A percentile compares a stretch with the other conserved stretches of the same genome.
These are phyloP conservation scores for Aspergillus unguis DNA, from an alignment of 2,329 filamentous ascomycete genomes.

Conservation along the genomic window DNA sequence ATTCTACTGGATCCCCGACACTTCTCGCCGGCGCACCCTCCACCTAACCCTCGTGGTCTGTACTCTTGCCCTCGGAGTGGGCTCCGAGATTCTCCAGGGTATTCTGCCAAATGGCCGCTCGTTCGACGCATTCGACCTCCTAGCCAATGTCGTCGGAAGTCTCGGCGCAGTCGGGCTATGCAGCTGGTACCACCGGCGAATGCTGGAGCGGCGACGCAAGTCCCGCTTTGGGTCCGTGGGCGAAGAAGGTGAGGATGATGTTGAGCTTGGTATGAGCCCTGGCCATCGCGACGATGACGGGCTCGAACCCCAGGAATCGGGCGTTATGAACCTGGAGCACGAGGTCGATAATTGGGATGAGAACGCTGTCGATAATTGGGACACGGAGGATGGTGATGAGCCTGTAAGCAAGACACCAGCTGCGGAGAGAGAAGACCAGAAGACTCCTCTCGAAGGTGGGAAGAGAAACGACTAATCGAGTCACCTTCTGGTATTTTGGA, in stretches of 20 bases:
- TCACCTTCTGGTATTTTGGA: background rate
- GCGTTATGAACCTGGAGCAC: constrained; percentile 67
- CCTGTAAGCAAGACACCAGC: constrained; percentile 7
- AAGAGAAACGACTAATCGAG: constrained; percentile 33
- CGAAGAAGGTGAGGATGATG: constrained; percentile 51
- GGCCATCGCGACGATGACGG: constrained; percentile 40
- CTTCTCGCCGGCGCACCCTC: constrained; percentile 75
- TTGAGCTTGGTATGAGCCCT: constrained; percentile 64
- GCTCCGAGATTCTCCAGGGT: constrained; percentile 56
- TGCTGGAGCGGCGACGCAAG: constrained; percentile 81
- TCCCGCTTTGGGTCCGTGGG: constrained; percentile 71
- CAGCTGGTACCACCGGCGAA: constrained; percentile 90
- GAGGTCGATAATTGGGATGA: constrained; percentile 95
- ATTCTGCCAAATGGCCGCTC: constrained; percentile 69
- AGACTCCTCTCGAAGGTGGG: constrained; percentile 21
- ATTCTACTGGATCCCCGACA: constrained; percentile 98
- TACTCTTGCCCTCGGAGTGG: constrained; percentile 58
- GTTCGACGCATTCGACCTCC: constrained; percentile 79
- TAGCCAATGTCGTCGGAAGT: constrained; percentile 82
- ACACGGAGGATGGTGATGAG: constrained; percentile 53
- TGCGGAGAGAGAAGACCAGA: constrained; percentile 18
- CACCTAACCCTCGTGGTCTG: constrained; percentile 80
- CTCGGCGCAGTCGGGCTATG: constrained; percentile 68
- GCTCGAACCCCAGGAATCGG: constrained; percentile 59
- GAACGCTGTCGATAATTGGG: constrained; percentile 67